A percentile compares a stretch with the other conserved stretches of the same genome.
Conservation (phyloP, 768 basidiomycete species). For the Sporobolomyces roseus region DNA sequence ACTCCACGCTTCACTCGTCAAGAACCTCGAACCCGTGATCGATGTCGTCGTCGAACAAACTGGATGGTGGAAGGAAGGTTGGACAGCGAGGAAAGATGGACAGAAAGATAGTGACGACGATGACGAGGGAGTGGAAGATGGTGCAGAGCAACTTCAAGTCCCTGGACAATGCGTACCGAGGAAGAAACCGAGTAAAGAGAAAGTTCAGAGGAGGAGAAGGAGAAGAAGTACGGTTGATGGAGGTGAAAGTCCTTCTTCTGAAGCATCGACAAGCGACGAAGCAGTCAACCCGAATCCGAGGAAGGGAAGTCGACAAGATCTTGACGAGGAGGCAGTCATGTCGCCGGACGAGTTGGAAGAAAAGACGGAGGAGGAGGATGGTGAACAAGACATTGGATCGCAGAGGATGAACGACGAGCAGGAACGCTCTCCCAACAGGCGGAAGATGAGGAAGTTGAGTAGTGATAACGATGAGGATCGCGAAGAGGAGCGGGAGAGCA, state of each 20-base stretch:
- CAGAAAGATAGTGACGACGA: background rate
- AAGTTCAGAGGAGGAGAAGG: background rate
- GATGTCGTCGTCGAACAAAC: background rate
- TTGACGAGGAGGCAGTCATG: background rate
- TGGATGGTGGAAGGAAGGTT: background rate
- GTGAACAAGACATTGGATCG: background rate
- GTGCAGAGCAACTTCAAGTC: background rate
- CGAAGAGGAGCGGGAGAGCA: background rate
- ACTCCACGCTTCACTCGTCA: background rate
- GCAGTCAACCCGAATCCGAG: too few relatives aligned
- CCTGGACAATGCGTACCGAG: too few relatives aligned
- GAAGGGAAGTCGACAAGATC: too few relatives aligned
- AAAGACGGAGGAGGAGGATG: background rate
- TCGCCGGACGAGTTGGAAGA: background rate
- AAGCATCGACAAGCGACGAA: too few relatives aligned
- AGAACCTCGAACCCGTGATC: slow-evolving; percentile 24
- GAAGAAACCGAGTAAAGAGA: background rate
- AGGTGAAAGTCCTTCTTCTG: slow-evolving; percentile 1
- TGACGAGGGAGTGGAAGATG: background rate
- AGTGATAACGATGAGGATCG: slow-evolving; percentile 1
- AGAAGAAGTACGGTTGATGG: background rate
- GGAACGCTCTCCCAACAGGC: background rate
- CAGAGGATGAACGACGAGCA: background rate
- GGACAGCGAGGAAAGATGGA: background rate
- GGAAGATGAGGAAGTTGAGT: background rate